These are phyloP conservation scores for Lolium rigidum DNA, from an alignment of 176 grass and related monocot genomes.

Conservation along the genomic window DNA sequence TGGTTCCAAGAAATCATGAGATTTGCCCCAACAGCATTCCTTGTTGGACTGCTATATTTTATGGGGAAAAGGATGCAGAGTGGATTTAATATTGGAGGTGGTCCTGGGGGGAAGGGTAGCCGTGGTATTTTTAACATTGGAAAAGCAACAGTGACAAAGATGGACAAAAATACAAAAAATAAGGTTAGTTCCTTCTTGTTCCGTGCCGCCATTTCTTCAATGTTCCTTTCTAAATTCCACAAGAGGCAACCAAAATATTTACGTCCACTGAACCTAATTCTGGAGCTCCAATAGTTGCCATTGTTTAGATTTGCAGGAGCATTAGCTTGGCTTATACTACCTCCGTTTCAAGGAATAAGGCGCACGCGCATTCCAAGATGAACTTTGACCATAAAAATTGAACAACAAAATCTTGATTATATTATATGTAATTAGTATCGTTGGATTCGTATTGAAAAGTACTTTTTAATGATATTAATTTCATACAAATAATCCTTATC, in stretches of 20 bases:
- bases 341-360: too few species aligned
- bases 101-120: constrained; percentile 75
- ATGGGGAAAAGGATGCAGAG: constrained; percentile 93
- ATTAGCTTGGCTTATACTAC: neutral
- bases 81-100: constrained; percentile 92
- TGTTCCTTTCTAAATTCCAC: neutral
- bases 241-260: neutral
- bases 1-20: constrained; percentile 88
- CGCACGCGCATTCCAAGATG: too few species aligned
- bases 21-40: constrained; percentile 81
- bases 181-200: constrained; percentile 57
- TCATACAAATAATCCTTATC: too few species aligned
- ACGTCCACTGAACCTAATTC: neutral
- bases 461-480: too few species aligned
- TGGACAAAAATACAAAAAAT: constrained; percentile 99
- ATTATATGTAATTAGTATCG: too few species aligned
- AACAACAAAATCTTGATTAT: too few species aligned
- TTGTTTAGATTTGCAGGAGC: neutral
- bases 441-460: too few species aligned
- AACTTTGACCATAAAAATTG: too few species aligned
- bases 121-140: constrained; percentile 98
- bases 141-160: constrained; percentile 86
- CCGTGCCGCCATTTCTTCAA: neutral
- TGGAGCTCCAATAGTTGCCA: neutral
- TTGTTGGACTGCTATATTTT: constrained; percentile 86